Percentiles rank a stretch among this genome's conserved stretches.
Conservation (phyloP, 345 rosid species). For the Eucalyptus rudis region DNA sequence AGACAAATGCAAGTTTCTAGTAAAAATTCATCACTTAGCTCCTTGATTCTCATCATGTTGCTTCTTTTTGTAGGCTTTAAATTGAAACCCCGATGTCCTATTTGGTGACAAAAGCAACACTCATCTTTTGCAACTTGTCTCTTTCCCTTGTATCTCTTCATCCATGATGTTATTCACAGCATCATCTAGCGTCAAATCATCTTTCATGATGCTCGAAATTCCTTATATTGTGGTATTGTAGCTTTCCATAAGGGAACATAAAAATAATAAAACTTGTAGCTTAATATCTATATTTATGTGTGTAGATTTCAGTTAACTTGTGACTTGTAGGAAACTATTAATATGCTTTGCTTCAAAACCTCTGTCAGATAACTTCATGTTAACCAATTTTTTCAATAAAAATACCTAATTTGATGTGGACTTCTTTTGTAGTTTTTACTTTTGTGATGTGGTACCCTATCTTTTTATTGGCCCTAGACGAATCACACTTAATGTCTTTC, state of each 20-base stretch:
- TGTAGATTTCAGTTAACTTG: rapidly evolving
- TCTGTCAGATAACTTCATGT: rapidly evolving
- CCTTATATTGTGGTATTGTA: not conserved
- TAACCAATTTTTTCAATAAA: no score
- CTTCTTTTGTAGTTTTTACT: not conserved
- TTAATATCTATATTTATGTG: not conserved
- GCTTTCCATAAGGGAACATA: rapidly evolving
- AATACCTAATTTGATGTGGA: not conserved
- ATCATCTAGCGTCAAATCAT: no score
- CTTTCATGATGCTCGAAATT: not conserved
- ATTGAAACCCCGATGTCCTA: rapidly evolving
- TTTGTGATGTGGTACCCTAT: not conserved
- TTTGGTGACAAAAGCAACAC: no score
- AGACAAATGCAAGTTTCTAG: not conserved
- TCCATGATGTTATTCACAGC: not conserved
- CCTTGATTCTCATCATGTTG: rapidly evolving
- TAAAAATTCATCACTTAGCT: not conserved
- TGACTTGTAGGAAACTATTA: rapidly evolving
- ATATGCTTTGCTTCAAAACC: no score
- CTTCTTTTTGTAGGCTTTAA: not conserved
- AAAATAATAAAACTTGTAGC: not conserved
- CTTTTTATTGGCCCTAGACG: not conserved
- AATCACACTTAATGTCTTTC: not conserved
- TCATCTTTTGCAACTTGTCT: no score
- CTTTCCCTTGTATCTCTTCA: not conserved